Base-by-base conservation (phyloP, 306 rosid genomes). In the Lathyrus sativus region DNA sequence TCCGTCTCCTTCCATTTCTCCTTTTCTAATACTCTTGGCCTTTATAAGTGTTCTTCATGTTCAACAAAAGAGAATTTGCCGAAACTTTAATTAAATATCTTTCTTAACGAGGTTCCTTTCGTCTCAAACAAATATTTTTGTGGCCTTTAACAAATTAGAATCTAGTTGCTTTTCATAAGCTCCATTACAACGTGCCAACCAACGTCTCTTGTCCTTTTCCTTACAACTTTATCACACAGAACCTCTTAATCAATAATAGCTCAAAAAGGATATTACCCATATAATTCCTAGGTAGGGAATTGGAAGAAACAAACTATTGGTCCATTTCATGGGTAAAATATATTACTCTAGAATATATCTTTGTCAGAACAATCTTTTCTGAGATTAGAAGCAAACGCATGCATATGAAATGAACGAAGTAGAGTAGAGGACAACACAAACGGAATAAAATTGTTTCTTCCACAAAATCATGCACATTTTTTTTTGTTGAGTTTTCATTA, bases 361-460 rank as follows among this genome's bases (percentile, higher is more conserved):
- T 51, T 72, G 82, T 78, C 79, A 62, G 63, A 62, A 79, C 57
- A 73, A 78, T 68, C 72, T 44, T 68, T 73, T 60, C 69, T 53
- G 24, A 53, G 39, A 22, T 53, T 53, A 68, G 35, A 48, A 61
- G 31, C 50, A 41, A 61, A 13, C 44, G 1, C 18, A 37, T 60
- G 66, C 39, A 62, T 11, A 28, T 56, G 39, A 56, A 41, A 48
- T 55, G 55, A 62, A 29, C 12, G 2, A 67, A 71, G 44, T 6
- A 6, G 2, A 33, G 8, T 6, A 57, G 9, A 64, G 19, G 77
- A 82, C 63, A 58, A 58, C 59, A 53, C 61, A 64, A 49, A 76
- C 44, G 73, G 81, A 67, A 76, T 63, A 49, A 45, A 50, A 1
- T 43, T 67, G 71, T 12, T 13, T 4, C 15, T 44, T 12, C 7